Conservation (phyloP, 2,329 filamentous ascomycete genomes). For the Tolypocladium paradoxum region DNA sequence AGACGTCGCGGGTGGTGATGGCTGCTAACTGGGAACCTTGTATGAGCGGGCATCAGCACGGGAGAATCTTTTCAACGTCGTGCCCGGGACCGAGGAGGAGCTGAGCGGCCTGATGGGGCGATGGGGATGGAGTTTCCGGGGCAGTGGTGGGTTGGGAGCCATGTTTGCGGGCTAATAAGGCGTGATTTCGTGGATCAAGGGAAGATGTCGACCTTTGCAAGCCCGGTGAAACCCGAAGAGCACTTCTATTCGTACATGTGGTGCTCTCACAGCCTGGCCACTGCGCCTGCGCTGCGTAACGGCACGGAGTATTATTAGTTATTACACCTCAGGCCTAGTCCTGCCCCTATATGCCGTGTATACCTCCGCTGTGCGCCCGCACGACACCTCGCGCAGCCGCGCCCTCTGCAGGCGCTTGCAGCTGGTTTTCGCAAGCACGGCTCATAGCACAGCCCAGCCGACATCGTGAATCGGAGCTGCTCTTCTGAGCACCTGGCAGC, state of each 20-base stretch:
- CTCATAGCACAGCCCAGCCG: not conserved
- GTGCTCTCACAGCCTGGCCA: not conserved
- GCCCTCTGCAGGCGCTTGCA: not conserved
- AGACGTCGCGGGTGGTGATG: too few relatives aligned
- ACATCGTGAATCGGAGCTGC: not conserved
- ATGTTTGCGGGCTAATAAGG: not conserved
- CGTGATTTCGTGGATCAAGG: not conserved
- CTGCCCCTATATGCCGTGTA: too few relatives aligned
- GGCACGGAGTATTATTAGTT: too few relatives aligned
- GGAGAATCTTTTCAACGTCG: not conserved
- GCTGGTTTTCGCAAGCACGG: not conserved
- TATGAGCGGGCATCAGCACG: not conserved
- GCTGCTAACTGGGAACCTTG: too few relatives aligned
- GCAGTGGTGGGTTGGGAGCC: not conserved
- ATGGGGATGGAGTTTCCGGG: not conserved
- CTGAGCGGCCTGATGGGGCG: not conserved
- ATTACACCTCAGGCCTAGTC: too few relatives aligned
- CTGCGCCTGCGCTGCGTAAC: too few relatives aligned
- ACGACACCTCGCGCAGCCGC: not conserved
- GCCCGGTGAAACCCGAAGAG: not conserved
- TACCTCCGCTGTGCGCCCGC: not conserved
- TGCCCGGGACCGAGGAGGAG: not conserved
- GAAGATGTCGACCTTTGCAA: not conserved
- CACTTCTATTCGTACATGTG: too few relatives aligned
- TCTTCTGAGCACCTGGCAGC: not conserved